Conservation (phyloP, 768 basidiomycete species). For the Mycena filopes region DNA sequence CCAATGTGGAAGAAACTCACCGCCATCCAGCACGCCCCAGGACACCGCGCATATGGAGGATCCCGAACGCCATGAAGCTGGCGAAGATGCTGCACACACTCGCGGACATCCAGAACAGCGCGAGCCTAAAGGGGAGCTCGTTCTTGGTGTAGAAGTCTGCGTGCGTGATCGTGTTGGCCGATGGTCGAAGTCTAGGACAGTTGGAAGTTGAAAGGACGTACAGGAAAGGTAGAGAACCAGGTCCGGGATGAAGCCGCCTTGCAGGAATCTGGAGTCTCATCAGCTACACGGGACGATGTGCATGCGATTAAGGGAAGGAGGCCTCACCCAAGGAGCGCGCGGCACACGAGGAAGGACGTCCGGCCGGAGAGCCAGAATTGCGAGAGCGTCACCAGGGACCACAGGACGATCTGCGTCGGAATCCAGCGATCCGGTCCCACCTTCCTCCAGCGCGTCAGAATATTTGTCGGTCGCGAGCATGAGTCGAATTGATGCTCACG, state of each 20-base stretch:
- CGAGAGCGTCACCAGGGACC: conserved; percentile 60
- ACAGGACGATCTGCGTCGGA: conserved; percentile 65
- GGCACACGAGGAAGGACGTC: conserved; percentile 58
- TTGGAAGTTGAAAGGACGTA: conserved; percentile 38
- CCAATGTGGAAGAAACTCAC: conserved; percentile 35
- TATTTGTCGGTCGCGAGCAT: neutral
- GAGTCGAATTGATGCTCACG: conserved; percentile 41
- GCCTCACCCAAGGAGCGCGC: conserved; percentile 58
- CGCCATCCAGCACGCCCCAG: conserved; percentile 64
- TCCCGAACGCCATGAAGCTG: conserved; percentile 70
- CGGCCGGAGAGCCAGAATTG: conserved; percentile 71
- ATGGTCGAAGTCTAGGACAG: no score
- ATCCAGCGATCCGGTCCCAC: conserved; percentile 75
- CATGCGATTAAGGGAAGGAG: no score
- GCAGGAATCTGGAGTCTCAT: conserved; percentile 46
- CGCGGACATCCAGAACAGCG: conserved; percentile 65
- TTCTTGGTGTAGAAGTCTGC: conserved; percentile 71
- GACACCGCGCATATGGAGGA: conserved; percentile 67
- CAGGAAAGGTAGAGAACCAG: conserved; percentile 71
- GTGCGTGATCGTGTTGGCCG: no score
- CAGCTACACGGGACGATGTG: neutral
- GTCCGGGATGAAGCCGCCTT: conserved; percentile 69
- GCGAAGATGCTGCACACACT: conserved; percentile 58
- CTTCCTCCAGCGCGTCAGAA: conserved; percentile 36
- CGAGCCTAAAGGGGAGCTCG: conserved; percentile 66